phyloP scores from a whole-genome alignment of 2,329 filamentous ascomycete species.

The Hypoxylon rubiginosum region DNA sequence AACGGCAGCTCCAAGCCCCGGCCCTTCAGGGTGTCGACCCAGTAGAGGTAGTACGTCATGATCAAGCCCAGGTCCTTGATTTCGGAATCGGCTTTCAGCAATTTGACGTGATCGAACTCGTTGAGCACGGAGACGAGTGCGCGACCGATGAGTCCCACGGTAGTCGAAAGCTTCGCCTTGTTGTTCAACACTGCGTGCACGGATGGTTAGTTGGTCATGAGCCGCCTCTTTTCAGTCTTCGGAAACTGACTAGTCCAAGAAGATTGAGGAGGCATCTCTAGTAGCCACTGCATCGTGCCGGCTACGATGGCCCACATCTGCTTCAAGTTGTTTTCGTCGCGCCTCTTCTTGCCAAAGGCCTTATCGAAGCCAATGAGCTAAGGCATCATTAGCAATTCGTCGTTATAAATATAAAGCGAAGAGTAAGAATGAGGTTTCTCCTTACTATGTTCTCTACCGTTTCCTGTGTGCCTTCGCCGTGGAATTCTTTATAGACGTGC shows the following conservation, averaged over 20 bases:
- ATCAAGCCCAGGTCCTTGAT: conserved; percentile 43
- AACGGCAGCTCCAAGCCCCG: conserved; percentile 32
- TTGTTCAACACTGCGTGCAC: conserved; percentile 31
- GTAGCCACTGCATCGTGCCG: conserved; percentile 40
- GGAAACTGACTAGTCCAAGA: conserved; percentile 43
- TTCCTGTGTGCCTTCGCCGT: conserved; percentile 49
- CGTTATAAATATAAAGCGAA: background rate
- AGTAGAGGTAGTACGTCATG: conserved; percentile 40
- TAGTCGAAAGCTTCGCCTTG: conserved; percentile 26
- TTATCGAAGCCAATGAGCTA: conserved; percentile 42
- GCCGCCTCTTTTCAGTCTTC: background rate
- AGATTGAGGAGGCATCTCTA: conserved; percentile 30
- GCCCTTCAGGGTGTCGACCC: conserved; percentile 28
- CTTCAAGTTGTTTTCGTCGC: conserved; percentile 37
- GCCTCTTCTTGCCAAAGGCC: conserved; percentile 42
- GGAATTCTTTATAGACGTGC: conserved; percentile 50
- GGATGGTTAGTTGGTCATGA: conserved; percentile 3
- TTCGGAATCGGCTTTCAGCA: conserved; percentile 38
- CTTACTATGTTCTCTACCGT: conserved; percentile 50
- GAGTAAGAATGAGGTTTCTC: background rate
- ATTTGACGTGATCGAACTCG: conserved; percentile 41
- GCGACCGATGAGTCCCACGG: conserved; percentile 35
- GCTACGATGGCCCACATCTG: conserved; percentile 44
- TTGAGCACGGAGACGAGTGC: conserved; percentile 40
- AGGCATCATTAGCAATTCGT: background rate